Percentiles rank a stretch among this genome's conserved stretches.
phyloP scores from a whole-genome alignment of 1,284 basidiomycete species.

The Porogramme epimiltina region DNA sequence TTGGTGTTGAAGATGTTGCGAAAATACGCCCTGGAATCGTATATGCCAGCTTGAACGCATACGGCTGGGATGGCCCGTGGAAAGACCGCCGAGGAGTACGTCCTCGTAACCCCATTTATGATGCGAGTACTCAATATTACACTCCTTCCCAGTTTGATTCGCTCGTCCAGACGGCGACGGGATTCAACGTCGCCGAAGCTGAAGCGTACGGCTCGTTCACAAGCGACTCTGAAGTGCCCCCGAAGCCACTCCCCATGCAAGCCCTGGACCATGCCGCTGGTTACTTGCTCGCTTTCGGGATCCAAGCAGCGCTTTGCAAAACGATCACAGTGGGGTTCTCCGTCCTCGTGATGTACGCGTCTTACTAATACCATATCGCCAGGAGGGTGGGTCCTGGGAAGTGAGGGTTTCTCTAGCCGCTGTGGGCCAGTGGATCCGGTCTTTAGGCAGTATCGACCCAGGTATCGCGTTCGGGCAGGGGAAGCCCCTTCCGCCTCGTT shows the following conservation, averaged over 20 bases:
- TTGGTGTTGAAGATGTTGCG: slow-evolving; percentile 46
- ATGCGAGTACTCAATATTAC: background rate
- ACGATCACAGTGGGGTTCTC: slow-evolving; percentile 46
- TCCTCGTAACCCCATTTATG: background rate
- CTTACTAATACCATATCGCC: background rate
- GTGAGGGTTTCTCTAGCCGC: slow-evolving; percentile 60
- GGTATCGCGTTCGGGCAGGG: slow-evolving; percentile 42
- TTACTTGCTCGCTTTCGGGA: slow-evolving; percentile 61
- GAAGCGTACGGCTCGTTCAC: slow-evolving; percentile 42
- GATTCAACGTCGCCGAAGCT: slow-evolving; percentile 62
- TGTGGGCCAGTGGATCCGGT: slow-evolving; percentile 58
- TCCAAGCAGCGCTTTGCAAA: slow-evolving; percentile 55
- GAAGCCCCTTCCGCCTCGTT: slow-evolving; percentile 37
- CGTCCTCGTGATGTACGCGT: background rate
- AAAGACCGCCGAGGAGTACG: slow-evolving; percentile 54
- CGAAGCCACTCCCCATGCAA: slow-evolving; percentile 61
- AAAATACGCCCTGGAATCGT: slow-evolving; percentile 52
- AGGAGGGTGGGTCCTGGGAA: slow-evolving; percentile 68
- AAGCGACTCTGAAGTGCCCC: slow-evolving; percentile 28
- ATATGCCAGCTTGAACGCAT: slow-evolving; percentile 59
- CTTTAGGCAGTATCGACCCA: slow-evolving; percentile 49
- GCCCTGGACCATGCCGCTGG: slow-evolving; percentile 66
- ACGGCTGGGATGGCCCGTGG: slow-evolving; percentile 66
- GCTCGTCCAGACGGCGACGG: slow-evolving; percentile 65
- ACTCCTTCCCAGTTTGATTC: slow-evolving; percentile 60